phyloP scores from a whole-genome alignment of 2,329 filamentous ascomycete species.

The Pseudogymnoascus sp. region DNA sequence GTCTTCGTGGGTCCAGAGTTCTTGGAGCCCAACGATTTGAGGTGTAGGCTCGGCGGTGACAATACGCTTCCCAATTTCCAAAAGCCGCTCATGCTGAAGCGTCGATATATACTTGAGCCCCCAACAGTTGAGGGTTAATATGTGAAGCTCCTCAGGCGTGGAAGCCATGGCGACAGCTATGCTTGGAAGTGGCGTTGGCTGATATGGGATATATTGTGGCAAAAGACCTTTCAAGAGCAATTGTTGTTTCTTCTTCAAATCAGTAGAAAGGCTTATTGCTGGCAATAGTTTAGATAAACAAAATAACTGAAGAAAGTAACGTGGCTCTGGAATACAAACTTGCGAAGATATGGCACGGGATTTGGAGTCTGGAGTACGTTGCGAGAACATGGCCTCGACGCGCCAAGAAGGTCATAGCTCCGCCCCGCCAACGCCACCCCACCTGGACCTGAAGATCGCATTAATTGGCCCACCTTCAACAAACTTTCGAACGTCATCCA shows the following conservation, averaged over 20 bases:
- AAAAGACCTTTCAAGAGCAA: neutral
- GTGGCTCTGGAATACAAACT: neutral
- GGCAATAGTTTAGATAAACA: neutral
- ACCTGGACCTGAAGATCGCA: neutral
- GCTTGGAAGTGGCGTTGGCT: neutral
- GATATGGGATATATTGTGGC: neutral
- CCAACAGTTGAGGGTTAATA: constrained; percentile 95
- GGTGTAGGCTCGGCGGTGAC: constrained; percentile 60
- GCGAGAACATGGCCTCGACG: neutral
- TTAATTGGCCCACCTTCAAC: neutral
- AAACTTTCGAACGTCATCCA: neutral
- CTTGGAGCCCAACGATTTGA: constrained; percentile 86
- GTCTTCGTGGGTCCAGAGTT: constrained; percentile 86
- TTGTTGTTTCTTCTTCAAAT: neutral
- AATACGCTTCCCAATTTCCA: constrained; percentile 77
- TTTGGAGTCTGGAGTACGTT: neutral
- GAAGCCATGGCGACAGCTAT: constrained; percentile 19
- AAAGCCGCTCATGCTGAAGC: constrained; percentile 67
- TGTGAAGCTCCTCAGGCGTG: constrained; percentile 57
- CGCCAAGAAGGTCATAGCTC: neutral
- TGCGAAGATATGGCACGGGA: neutral
- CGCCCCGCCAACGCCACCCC: neutral
- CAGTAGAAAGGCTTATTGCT: neutral
- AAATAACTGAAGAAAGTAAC: neutral
- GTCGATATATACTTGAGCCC: constrained; percentile 82